These are phyloP conservation scores for Harringtonia aguacate DNA, from an alignment of 2,329 filamentous ascomycete species.

Conservation along the genomic window DNA sequence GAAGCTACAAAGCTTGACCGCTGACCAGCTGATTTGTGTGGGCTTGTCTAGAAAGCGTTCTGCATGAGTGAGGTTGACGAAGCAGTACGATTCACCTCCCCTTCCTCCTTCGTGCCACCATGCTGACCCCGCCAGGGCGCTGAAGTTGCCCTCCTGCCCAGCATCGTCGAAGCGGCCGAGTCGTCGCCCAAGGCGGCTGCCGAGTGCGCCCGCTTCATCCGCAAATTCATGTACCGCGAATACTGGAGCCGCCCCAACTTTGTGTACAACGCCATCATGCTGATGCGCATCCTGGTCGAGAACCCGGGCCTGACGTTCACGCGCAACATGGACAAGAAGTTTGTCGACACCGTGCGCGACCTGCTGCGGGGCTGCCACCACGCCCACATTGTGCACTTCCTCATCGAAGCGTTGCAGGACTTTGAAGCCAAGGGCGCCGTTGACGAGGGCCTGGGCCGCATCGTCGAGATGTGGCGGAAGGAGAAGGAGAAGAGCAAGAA, in stretches of 20 bases:
- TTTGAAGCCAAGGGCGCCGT: constrained; percentile 62
- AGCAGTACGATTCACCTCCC: neutral
- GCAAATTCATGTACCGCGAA: constrained; percentile 70
- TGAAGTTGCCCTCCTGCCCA: constrained; percentile 84
- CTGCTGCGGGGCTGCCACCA: constrained; percentile 63
- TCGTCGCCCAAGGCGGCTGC: constrained; percentile 79
- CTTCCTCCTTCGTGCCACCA: neutral
- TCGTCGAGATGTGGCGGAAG: constrained; percentile 82
- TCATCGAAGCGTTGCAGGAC: constrained; percentile 75
- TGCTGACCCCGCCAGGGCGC: constrained; percentile 46
- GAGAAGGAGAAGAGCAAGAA: constrained; percentile 61
- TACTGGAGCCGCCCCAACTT: constrained; percentile 54
- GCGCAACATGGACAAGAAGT: constrained; percentile 79
- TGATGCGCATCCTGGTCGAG: constrained; percentile 81
- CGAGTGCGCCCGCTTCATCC: constrained; percentile 69
- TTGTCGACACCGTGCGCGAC: constrained; percentile 64
- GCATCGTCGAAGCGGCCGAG: constrained; percentile 90
- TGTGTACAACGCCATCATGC: constrained; percentile 96
- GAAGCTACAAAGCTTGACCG: no score
- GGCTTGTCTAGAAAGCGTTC: constrained; percentile 4
- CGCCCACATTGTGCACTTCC: constrained; percentile 68
- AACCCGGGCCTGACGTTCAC: constrained; percentile 89
- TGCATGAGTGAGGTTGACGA: constrained; percentile 7
- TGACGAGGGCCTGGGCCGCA: constrained; percentile 60
- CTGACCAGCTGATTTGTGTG: neutral